Evolutionary conservation across 768 basidiomycete species (phyloP).

Genomic region (Suillus cothurnatus): DNA sequence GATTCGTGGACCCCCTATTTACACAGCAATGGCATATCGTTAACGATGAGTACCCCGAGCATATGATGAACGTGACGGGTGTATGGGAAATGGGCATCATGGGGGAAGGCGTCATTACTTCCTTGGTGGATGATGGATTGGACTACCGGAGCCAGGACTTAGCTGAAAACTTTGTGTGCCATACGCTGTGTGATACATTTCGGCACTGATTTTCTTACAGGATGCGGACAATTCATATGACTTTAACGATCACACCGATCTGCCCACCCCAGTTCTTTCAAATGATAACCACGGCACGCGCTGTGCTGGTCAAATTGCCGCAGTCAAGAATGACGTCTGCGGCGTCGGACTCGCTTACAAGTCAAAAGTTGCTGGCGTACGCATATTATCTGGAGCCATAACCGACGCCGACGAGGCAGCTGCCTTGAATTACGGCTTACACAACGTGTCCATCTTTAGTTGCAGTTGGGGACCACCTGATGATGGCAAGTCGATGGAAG

Average conservation of each 20-base stretch:
- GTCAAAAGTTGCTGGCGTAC: conserved; percentile 89
- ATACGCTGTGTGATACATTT: not conserved
- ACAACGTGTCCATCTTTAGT: conserved; percentile 90
- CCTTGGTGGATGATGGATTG: conserved; percentile 93
- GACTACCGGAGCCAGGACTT: conserved; percentile 90
- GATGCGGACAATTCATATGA: conserved; percentile 89
- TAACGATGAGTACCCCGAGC: conserved; percentile 79
- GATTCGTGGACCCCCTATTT: conserved; percentile 83
- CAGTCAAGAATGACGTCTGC: conserved; percentile 89
- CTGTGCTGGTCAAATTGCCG: conserved; percentile 96
- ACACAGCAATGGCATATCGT: conserved; percentile 91
- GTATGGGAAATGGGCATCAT: conserved; percentile 92
- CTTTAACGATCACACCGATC: conserved; percentile 89
- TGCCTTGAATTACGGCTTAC: conserved; percentile 91
- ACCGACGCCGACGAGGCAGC: conserved; percentile 95
- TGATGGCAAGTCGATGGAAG: conserved; percentile 94
- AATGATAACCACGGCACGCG: conserved; percentile 98
- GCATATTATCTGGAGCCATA: conserved; percentile 94
- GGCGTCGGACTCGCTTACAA: conserved; percentile 94
- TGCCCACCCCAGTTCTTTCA: conserved; percentile 84
- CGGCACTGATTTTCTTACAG: conserved; percentile 41
- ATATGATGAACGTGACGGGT: conserved; percentile 90
- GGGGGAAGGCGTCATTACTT: conserved; percentile 83
- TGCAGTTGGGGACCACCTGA: conserved; percentile 99
- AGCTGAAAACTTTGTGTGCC: conserved; percentile 80